These are phyloP conservation scores for Trichoderma sp. DNA, from an alignment of 2,329 filamentous ascomycete genomes.

Conservation along the genomic window DNA sequence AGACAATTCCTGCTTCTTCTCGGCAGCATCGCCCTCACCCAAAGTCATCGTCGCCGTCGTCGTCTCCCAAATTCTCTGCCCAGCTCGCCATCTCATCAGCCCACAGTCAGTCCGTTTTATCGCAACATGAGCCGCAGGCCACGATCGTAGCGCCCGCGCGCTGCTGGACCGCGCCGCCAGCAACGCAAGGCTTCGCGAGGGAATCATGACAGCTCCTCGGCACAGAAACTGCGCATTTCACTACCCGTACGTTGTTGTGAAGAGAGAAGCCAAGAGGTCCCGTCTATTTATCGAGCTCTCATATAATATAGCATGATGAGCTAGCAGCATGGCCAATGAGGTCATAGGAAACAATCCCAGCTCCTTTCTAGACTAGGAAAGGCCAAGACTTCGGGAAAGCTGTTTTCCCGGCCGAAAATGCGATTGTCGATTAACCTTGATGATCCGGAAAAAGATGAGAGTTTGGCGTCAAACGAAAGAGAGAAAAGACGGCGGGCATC, in stretches of 20 bases:
- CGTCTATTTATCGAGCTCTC: not conserved
- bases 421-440: not conserved
- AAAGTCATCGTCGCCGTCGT: conserved; percentile 20
- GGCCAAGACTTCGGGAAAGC: conserved; percentile 24
- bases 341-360: conserved; percentile 20
- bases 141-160: conserved; percentile 5
- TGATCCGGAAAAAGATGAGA: not conserved
- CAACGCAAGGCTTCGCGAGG: conserved; percentile 26
- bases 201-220: conserved; percentile 28
- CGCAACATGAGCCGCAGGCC: not conserved
- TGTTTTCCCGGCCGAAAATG: conserved; percentile 26
- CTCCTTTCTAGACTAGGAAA: conserved; percentile 19
- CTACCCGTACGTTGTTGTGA: conserved; percentile 17
- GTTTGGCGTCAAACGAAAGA: not conserved
- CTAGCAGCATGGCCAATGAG: conserved; percentile 22
- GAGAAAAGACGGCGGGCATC: not conserved
- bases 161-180: conserved; percentile 19
- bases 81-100: conserved; percentile 4
- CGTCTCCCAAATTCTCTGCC: conserved; percentile 27
- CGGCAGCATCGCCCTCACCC: conserved; percentile 42
- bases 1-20: conserved; percentile 47
- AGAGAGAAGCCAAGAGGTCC: not conserved
- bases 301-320: not conserved
- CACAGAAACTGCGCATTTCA: not conserved
- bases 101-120: not conserved